These are phyloP conservation scores for Thielaviopsis populi DNA, from an alignment of 2,329 filamentous ascomycete genomes.

Conservation along the genomic window DNA sequence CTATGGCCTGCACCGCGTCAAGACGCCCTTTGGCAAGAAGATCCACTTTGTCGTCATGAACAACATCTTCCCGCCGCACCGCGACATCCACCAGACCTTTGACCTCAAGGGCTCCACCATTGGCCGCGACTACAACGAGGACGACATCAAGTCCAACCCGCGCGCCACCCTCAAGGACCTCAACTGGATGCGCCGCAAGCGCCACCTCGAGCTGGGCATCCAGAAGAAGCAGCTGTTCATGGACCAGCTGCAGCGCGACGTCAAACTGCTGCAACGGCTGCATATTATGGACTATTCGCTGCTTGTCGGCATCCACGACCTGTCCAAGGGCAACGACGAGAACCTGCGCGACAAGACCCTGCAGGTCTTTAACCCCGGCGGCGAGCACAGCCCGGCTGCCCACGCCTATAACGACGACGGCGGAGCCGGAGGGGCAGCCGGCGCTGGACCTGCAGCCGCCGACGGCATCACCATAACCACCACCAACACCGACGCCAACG, in stretches of 20 bases:
- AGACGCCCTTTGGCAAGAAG: conserved; percentile 95
- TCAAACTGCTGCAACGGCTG: conserved; percentile 68
- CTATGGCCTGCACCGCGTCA: conserved; percentile 91
- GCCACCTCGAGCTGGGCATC: conserved; percentile 76
- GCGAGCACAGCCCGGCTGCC: conserved; percentile 26
- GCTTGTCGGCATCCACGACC: conserved; percentile 83
- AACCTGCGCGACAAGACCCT: conserved; percentile 80
- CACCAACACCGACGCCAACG: conserved; percentile 30
- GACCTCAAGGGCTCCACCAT: conserved; percentile 94
- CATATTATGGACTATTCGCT: conserved; percentile 99
- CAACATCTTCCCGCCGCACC: conserved; percentile 92
- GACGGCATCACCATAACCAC: background rate
- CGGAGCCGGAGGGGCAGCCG: background rate
- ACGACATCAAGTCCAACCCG: conserved; percentile 75
- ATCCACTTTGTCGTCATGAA: conserved; percentile 99
- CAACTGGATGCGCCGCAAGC: conserved; percentile 81
- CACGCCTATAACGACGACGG: conserved; percentile 37
- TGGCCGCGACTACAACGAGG: conserved; percentile 79
- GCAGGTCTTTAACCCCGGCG: conserved; percentile 78
- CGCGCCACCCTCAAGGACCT: conserved; percentile 89
- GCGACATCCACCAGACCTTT: conserved; percentile 94
- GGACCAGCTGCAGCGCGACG: conserved; percentile 76
- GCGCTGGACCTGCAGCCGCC: background rate
- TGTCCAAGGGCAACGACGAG: conserved; percentile 83
- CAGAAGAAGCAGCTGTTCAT: conserved; percentile 79